Evolutionary conservation across 1,284 basidiomycete genomes (phyloP), one percentile per base, ranked within the genome.

Genomic region (Malassezia yamatoensis): DNA sequence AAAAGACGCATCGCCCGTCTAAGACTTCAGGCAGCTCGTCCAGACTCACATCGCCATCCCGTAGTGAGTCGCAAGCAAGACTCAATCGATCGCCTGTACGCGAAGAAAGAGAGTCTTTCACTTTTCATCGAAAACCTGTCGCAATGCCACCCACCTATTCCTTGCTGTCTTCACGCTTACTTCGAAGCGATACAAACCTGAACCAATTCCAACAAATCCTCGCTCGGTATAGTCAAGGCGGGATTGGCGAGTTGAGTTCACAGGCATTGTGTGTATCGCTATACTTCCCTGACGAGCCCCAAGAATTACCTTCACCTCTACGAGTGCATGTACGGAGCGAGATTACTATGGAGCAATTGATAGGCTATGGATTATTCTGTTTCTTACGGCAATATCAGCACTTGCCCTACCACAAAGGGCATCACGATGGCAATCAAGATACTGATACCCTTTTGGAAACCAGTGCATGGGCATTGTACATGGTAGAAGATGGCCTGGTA

Each of bases 401-500:
- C 44, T 90, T 90, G 0, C 82, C 82, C 65, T 75, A 94, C 32
- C 83, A 85, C 12, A 42, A 51, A 0, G 53, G 37, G 6, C 51
- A 54, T 2, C 63, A 86, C 54, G 79, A 81, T 33, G 4, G 24
- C 24, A 29, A 29, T 29, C 78, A 78, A n/a, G 78, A 79, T 5
- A 78, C 77, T 64, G 77, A 88, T 51, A 18, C 11, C 8, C 34
- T 11, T 20, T 18, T 45, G 15, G 85, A 82, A 40, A 87, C 88
- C 0, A 80, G 87, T 1, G 90, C 88, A 0, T 99, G 93, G 91
- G 85, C 89, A n/a, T 75, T 99, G 76, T 80, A 90, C 56, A 90
- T 98, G 54, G 88, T 91, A 8, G 93, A 99, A 70, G 90, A 96
- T 74, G 94, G 94, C 15, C 90, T 96, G 75, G 90, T 96, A 0